Evolutionary conservation across 108 stramenopile genomes (phyloP).

Genomic region (Cyclotella cryptica): DNA sequence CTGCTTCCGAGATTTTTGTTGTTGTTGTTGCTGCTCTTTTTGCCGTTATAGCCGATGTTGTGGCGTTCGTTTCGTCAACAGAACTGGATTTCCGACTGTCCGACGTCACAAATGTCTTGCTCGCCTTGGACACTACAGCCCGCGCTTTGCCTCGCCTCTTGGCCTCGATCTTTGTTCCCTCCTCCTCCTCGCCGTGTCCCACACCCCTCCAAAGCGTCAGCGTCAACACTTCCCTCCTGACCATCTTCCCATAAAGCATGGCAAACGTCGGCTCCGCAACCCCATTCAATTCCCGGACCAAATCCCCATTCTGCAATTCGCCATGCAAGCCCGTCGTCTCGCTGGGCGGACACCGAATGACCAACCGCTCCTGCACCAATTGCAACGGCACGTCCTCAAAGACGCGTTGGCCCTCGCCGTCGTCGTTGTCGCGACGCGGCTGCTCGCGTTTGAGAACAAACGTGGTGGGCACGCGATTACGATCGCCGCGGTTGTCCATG

Average conservation of each 20-base stretch:
- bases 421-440: background rate
- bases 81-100: no score
- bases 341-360: constrained; percentile 3
- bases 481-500: background rate
- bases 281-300: constrained; percentile 1
- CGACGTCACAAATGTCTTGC: no score
- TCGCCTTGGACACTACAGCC: no score
- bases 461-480: background rate
- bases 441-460: background rate
- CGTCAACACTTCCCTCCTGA: background rate
- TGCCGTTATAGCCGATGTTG: background rate
- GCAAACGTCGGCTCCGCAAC: constrained; percentile 7
- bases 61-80: background rate
- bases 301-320: background rate
- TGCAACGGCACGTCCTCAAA: constrained; percentile 10
- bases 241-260: constrained; percentile 2
- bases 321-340: background rate
- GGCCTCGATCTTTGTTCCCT: background rate
- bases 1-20: background rate
- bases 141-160: no score
- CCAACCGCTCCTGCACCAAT: constrained; percentile 9
- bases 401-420: background rate
- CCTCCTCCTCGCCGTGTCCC: background rate
- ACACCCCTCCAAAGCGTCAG: background rate
- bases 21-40: background rate